phyloP scores from a whole-genome alignment of 2,329 filamentous ascomycete species.

The Cladophialophora chaetospira region DNA sequence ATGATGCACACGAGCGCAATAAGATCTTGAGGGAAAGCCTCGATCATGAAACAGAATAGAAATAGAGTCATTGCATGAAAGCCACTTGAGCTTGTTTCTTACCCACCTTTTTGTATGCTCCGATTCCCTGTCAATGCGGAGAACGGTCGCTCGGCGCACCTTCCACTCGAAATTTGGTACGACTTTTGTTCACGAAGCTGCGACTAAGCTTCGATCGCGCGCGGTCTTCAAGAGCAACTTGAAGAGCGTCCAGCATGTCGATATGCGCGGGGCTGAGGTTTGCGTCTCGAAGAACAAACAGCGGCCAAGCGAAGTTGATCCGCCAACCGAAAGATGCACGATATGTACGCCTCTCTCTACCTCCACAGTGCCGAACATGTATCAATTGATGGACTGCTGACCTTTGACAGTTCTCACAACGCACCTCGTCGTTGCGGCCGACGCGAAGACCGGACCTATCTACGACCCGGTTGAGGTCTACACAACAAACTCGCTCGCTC shows the following conservation, averaged over 20 bases:
- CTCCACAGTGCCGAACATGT: background rate
- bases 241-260: slow-evolving; percentile 17
- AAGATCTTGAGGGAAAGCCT: background rate
- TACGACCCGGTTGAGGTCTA: background rate
- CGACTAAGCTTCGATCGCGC: background rate
- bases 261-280: slow-evolving; percentile 25
- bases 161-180: background rate
- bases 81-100: background rate
- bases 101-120: background rate
- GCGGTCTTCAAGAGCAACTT: background rate
- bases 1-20: background rate
- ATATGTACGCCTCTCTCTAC: slow-evolving; percentile 13
- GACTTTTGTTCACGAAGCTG: slow-evolving; percentile 6
- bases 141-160: slow-evolving; percentile 7
- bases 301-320: slow-evolving; percentile 17
- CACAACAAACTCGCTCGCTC: slow-evolving; percentile 27
- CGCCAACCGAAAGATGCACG: slow-evolving; percentile 10
- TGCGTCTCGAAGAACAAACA: slow-evolving; percentile 21
- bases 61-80: slow-evolving; percentile 1
- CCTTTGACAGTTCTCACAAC: slow-evolving; percentile 15
- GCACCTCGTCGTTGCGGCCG: slow-evolving; percentile 8
- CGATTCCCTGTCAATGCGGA: background rate
- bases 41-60: slow-evolving; percentile 5
- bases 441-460: background rate
- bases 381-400: slow-evolving; percentile 1